Evolutionary conservation across 148 eudicot genomes (phyloP), one percentile per base, ranked within the genome.

Genomic region (Rhododendron kiyosumense): DNA sequence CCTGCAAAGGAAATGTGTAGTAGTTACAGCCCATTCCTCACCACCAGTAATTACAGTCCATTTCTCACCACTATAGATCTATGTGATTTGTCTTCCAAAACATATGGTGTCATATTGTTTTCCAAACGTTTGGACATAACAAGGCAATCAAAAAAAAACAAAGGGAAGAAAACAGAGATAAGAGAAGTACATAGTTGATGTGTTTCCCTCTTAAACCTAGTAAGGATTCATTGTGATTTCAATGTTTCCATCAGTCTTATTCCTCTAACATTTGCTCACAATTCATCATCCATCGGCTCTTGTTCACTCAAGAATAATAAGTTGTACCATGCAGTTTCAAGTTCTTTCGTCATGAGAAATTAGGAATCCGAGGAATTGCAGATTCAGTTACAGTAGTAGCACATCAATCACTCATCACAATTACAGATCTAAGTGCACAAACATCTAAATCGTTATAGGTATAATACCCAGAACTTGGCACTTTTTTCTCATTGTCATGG

Each of bases 1-100:
- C 98, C 98, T 96, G 92, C 85, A 92, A 78, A 83, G 54, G 75
- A 49, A 83, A 34, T 15, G 30, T 57, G 26, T 7, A 24, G 14
- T 59, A 59, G 1, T 22, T 17, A 28, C 28, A 77, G 14, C n/a
- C 76, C 34, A 59, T 81, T 17, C 71, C 17, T 36, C 28, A 34
- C 17, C 30, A 57, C n/a, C 49, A 46, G 14, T 59, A 59, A 59
- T 6, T 17, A 43, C 28, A 77, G 12, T 46, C 76, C 34, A 36
- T 81, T 17, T 45, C 17, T 36, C 28, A 34, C 17, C 48, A 57
- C n/a, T 36, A 9, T 20, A 63, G 45, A 57, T 32, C 84, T 36
- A 22, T 71, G 14, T 43, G 17, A 78, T 41, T 78, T 43, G 34
- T 22, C 38, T 41, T 79, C 59, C 51, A 78, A 78, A 57, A 59